phyloP scores from a whole-genome alignment of 2,329 filamentous ascomycete genomes.

The Monilinia fructigena region DNA sequence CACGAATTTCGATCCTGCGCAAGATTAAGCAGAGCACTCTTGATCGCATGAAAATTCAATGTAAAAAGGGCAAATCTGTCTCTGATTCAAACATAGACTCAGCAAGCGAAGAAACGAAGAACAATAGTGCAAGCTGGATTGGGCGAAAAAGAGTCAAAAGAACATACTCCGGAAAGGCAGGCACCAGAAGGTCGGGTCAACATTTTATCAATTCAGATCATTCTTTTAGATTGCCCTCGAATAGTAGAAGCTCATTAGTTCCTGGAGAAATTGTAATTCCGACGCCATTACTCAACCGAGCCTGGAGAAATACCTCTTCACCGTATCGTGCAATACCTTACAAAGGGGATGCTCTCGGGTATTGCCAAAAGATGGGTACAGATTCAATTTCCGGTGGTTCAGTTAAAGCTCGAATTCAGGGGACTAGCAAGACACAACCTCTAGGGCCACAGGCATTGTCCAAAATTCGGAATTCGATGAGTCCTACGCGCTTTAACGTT shows the following conservation, averaged over 20 bases:
- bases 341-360: not conserved
- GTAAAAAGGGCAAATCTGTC: slow-evolving; percentile 8
- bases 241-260: slow-evolving; percentile 18
- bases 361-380: not conserved
- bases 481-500: slow-evolving; percentile 41
- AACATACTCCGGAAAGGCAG: slow-evolving; percentile 36
- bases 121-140: not conserved
- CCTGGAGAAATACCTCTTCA: slow-evolving; percentile 7
- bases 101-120: not conserved
- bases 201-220: not conserved
- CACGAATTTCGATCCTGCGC: slow-evolving; percentile 44
- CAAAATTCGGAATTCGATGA: slow-evolving; percentile 39
- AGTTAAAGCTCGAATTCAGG: not conserved
- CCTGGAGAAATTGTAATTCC: slow-evolving; percentile 39
- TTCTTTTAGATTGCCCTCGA: not conserved
- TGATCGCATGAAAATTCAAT: slow-evolving; percentile 9
- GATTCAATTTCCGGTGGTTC: not conserved
- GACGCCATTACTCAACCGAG: slow-evolving; percentile 39
- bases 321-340: slow-evolving; percentile 12
- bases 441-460: slow-evolving; percentile 39
- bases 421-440: slow-evolving; percentile 25
- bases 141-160: slow-evolving; percentile 34
- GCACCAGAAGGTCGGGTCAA: slow-evolving; percentile 13
- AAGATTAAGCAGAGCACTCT: slow-evolving; percentile 37
- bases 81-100: not conserved